Conservation (phyloP, 2,329 filamentous ascomycete species). For the Coniochaeta sp. region DNA sequence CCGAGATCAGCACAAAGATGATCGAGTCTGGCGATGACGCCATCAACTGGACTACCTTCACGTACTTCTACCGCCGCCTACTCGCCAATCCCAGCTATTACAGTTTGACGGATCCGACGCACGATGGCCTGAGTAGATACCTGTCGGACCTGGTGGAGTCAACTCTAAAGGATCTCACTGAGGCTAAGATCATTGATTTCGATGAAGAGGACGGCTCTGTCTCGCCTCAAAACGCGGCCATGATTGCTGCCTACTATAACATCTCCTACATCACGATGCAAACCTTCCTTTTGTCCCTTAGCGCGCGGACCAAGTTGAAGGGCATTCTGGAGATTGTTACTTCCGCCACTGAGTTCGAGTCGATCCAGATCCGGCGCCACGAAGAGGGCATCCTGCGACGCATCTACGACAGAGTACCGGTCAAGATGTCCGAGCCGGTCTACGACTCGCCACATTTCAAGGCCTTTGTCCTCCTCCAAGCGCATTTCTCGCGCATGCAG, state of each 20-base stretch:
- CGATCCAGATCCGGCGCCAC: conserved; percentile 87
- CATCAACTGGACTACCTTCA: conserved; percentile 97
- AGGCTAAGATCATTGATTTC: conserved; percentile 92
- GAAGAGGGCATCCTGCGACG: conserved; percentile 82
- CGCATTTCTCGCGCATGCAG: conserved; percentile 96
- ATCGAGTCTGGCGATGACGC: conserved; percentile 94
- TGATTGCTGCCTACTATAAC: conserved; percentile 99
- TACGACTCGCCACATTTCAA: conserved; percentile 98
- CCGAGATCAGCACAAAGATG: conserved; percentile 93
- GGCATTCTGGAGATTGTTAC: conserved; percentile 95
- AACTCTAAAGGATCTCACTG: conserved; percentile 80
- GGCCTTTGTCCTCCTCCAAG: conserved; percentile 92
- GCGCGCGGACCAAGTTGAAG: conserved; percentile 86
- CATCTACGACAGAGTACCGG: conserved; percentile 89
- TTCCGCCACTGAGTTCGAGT: conserved; percentile 92
- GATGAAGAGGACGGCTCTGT: conserved; percentile 91
- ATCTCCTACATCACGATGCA: conserved; percentile 99
- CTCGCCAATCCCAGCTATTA: conserved; percentile 97
- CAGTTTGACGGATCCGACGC: conserved; percentile 76
- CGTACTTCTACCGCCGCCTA: conserved; percentile 93
- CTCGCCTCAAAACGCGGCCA: conserved; percentile 85
- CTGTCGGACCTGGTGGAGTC: conserved; percentile 91
- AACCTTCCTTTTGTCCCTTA: conserved; percentile 89
- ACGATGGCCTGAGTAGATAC: conserved; percentile 89
- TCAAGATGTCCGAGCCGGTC: conserved; percentile 83